Evolutionary conservation across 164 flowering plant genomes (phyloP), one percentile per base, ranked within the genome.

Genomic region (Chimonanthus praecox): DNA sequence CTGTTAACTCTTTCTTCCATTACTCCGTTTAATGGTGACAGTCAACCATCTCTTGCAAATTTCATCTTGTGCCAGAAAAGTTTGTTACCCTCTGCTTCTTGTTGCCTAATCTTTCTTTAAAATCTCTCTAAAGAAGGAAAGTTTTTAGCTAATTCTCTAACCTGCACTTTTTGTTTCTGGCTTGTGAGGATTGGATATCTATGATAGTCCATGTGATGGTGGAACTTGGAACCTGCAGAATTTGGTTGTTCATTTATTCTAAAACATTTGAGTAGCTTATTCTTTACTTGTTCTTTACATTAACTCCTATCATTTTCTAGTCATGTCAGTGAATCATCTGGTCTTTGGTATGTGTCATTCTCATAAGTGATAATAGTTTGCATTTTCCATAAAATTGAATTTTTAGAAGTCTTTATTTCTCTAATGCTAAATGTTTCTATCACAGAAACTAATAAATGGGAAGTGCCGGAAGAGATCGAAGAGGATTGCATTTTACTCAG

Each of bases 401-500:
- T 54, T 21, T 68, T 45, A 5, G 48, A 8, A 45, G 15, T 6
- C 46, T 7, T 64, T 62, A 43, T 73, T 58, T 33, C 67, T 74
- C 66, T 58, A 15, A 43, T 67, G 44, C 11, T 33, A 16, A 51
- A 47, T 67, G 64, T n/a, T 79, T 72, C 69, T 73, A 7, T 58
- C 51, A 62, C 87, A 96, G 99, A 89, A 85, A 87, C 67, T 77
- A 80, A 83, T 94, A 47, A 92, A 92, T 78, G 94, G 86, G 75
- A 94, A 88, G 80, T 92, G 97, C 68, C 88, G 97, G 72, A 87
- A 86, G 75, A 72, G 84, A 75, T 77, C 84, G 20, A 92, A 89
- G 85, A n/a, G 60, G n/a, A 77, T 92, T 69, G 88, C 97, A 71
- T 94, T 96, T 82, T 96, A 88, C 80, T 66, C 92, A 13, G 97